Evolutionary conservation across 1,284 basidiomycete species (phyloP).

Genomic region (Puccinia hordei): DNA sequence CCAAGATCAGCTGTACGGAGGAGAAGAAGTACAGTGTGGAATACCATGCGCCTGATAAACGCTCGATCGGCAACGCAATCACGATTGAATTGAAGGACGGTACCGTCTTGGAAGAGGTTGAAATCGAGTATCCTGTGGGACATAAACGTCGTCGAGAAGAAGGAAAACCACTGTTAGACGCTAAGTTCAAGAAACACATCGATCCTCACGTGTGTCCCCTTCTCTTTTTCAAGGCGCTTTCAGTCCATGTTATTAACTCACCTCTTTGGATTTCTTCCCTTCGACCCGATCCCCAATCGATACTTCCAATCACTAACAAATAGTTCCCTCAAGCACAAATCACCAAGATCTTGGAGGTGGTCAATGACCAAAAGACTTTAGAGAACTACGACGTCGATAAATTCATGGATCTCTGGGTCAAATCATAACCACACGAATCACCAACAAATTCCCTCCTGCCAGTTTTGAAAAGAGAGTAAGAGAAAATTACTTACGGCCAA

Average conservation of each 20-base stretch:
- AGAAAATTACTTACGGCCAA: not conserved
- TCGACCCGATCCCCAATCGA: not conserved
- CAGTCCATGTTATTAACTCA: not conserved
- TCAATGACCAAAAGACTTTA: conserved; percentile 44
- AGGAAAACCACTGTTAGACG: conserved; percentile 81
- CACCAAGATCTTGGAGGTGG: conserved; percentile 30
- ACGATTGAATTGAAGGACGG: conserved; percentile 85
- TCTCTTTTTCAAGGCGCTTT: not conserved
- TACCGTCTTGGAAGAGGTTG: conserved; percentile 80
- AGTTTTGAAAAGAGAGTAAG: not conserved
- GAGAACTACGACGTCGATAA: conserved; percentile 30
- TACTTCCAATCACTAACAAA: not conserved
- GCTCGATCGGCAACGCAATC: conserved; percentile 87
- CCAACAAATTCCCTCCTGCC: not conserved
- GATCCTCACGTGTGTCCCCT: conserved; percentile 32
- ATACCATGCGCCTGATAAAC: conserved; percentile 78
- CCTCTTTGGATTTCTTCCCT: not conserved
- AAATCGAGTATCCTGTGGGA: conserved; percentile 85
- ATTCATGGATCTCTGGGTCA: conserved; percentile 50
- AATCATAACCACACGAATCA: not conserved
- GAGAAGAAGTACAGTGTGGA: conserved; percentile 74
- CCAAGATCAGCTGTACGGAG: conserved; percentile 75
- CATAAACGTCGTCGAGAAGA: conserved; percentile 81
- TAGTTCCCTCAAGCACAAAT: conserved; percentile 37
- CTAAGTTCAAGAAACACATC: conserved; percentile 71